phyloP scores from a whole-genome alignment of 148 eudicot species.

The Silene latifolia region DNA sequence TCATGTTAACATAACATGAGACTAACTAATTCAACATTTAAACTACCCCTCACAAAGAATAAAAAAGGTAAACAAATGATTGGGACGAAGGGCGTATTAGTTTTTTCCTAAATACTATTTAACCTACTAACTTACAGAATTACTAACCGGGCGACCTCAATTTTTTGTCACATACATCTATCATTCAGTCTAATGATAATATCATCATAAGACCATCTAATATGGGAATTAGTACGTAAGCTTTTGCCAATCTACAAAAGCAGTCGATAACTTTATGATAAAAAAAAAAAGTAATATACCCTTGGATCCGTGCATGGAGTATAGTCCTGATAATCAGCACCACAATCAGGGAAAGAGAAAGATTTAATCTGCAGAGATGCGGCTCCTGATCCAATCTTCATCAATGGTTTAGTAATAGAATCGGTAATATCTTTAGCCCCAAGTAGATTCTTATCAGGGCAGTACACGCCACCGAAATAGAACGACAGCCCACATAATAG shows the following conservation, averaged over 20 bases:
- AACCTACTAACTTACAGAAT: background rate
- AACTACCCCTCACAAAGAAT: too few species aligned
- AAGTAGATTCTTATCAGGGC: slow-evolving; percentile 41
- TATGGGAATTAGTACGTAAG: background rate
- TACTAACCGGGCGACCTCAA: background rate
- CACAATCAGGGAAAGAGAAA: slow-evolving; percentile 64
- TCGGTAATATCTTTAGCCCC: slow-evolving; percentile 31
- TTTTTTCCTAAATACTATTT: too few species aligned
- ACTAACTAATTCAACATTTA: background rate
- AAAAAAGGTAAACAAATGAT: too few species aligned
- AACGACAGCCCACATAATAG: slow-evolving; percentile 80
- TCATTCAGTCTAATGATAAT: background rate
- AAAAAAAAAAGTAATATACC: slow-evolving; percentile 31
- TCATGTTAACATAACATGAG: background rate
- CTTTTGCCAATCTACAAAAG: background rate
- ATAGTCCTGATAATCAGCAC: slow-evolving; percentile 62
- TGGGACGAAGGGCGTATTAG: too few species aligned
- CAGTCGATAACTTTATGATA: background rate
- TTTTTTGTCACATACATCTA: background rate
- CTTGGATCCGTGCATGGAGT: slow-evolving; percentile 98
- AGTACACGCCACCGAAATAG: slow-evolving; percentile 81
- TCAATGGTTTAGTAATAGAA: slow-evolving; percentile 25
- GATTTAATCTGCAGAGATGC: slow-evolving; percentile 51
- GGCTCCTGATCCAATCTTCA: slow-evolving; percentile 26
- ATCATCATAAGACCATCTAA: background rate